phyloP scores from a whole-genome alignment of 495 filamentous ascomycete genomes.

The Lepraria neglecta region DNA sequence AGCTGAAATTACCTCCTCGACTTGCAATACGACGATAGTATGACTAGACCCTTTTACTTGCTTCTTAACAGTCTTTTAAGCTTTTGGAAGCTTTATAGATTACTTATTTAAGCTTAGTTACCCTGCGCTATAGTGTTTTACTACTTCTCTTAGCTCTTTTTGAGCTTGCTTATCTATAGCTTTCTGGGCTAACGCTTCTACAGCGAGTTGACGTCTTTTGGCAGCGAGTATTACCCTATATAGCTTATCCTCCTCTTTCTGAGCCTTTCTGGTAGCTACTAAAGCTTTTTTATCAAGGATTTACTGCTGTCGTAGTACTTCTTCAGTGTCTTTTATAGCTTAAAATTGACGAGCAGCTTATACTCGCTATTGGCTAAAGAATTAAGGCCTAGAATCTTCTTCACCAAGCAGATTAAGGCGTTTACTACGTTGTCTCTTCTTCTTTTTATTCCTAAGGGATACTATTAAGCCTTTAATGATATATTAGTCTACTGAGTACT shows the following conservation, averaged over 20 bases:
- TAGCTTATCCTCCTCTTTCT: background rate
- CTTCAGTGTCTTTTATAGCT: background rate
- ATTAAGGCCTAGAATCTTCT: background rate
- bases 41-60: background rate
- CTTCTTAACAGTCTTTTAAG: background rate
- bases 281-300: background rate
- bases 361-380: background rate
- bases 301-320: background rate
- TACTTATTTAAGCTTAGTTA: background rate
- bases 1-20: background rate
- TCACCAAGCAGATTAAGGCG: background rate
- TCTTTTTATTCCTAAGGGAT: background rate
- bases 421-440: background rate
- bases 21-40: background rate
- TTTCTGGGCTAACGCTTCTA: background rate
- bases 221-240: background rate
- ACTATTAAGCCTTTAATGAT: background rate
- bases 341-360: background rate
- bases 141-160: too few relatives aligned
- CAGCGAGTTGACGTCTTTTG: background rate
- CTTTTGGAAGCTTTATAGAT: background rate
- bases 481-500: background rate
- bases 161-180: too few relatives aligned
- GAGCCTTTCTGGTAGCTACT: background rate
- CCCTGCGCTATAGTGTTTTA: too few relatives aligned